These are phyloP conservation scores for Capillidium heterosporum DNA, from an alignment of 371 early-diverging fungal species.

Conservation along the genomic window DNA sequence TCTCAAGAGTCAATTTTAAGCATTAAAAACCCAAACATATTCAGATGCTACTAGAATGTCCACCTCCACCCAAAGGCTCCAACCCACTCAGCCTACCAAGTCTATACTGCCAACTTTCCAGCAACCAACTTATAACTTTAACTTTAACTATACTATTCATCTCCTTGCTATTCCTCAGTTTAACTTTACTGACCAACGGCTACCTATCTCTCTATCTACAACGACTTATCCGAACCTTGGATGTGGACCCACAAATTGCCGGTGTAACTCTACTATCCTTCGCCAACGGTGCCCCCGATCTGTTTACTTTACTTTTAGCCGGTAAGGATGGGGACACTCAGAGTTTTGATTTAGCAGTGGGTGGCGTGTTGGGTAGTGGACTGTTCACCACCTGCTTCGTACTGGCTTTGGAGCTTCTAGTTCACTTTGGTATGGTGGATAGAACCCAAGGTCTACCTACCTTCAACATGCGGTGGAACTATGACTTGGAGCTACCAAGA, in stretches of 20 bases:
- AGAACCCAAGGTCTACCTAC: neutral
- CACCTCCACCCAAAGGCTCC: no score
- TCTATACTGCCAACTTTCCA: no score
- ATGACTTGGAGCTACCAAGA: neutral
- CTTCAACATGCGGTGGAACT: neutral
- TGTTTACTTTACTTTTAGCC: conserved; percentile 9
- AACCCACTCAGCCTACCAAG: no score
- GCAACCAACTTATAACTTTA: no score
- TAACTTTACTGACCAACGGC: neutral
- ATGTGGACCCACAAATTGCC: conserved; percentile 6
- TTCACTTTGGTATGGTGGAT: neutral
- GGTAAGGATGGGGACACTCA: conserved; percentile 1
- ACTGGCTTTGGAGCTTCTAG: conserved; percentile 4
- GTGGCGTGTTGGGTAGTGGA: conserved; percentile 7
- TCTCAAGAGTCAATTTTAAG: no score
- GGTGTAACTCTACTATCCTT: conserved; percentile 10
- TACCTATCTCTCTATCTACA: neutral
- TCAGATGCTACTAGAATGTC: no score
- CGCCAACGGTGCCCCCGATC: conserved; percentile 12
- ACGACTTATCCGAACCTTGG: neutral
- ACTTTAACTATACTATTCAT: no score
- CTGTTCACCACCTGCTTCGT: conserved; percentile 7
- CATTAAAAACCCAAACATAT: no score
- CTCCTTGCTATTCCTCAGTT: no score
- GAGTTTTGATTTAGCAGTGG: conserved; percentile 4